Evolutionary conservation across 2,329 filamentous ascomycete species (phyloP).

Genomic region (Coleophoma cylindrospora): DNA sequence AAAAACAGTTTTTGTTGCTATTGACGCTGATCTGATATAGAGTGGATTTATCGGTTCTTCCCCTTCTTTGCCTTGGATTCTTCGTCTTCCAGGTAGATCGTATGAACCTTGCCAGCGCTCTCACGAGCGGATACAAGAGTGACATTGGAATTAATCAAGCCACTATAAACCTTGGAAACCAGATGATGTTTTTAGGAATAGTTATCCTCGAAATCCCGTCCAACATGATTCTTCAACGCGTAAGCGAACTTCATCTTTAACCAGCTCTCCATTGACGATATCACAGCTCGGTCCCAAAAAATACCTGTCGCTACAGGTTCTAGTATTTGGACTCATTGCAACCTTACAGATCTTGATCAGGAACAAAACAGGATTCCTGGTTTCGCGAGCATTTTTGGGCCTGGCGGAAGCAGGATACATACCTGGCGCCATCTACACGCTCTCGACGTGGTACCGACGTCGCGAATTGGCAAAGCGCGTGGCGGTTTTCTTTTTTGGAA

Average conservation of each 20-base stretch:
- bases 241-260: background rate
- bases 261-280: no score
- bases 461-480: slow-evolving; percentile 54
- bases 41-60: slow-evolving; percentile 2
- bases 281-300: slow-evolving; percentile 17
- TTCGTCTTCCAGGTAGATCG: slow-evolving; percentile 24
- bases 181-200: slow-evolving; percentile 25
- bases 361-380: slow-evolving; percentile 40
- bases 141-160: slow-evolving; percentile 23
- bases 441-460: slow-evolving; percentile 59
- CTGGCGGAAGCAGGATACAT: slow-evolving; percentile 48
- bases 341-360: slow-evolving; percentile 27
- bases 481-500: slow-evolving; percentile 54
- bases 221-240: slow-evolving; percentile 24
- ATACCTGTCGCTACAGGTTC: slow-evolving; percentile 26
- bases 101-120: slow-evolving; percentile 27
- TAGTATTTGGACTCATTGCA: slow-evolving; percentile 28
- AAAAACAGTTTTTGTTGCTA: no score
- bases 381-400: slow-evolving; percentile 44
- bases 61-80: background rate
- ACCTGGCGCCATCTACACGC: slow-evolving; percentile 50
- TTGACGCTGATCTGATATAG: background rate
- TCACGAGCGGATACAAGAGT: slow-evolving; percentile 24
- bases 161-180: slow-evolving; percentile 26
- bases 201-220: slow-evolving; percentile 28